Evolutionary conservation across 805 yeast genomes (phyloP), one percentile per base, ranked within the genome.

Genomic region (Dipodascopsis tothii): DNA sequence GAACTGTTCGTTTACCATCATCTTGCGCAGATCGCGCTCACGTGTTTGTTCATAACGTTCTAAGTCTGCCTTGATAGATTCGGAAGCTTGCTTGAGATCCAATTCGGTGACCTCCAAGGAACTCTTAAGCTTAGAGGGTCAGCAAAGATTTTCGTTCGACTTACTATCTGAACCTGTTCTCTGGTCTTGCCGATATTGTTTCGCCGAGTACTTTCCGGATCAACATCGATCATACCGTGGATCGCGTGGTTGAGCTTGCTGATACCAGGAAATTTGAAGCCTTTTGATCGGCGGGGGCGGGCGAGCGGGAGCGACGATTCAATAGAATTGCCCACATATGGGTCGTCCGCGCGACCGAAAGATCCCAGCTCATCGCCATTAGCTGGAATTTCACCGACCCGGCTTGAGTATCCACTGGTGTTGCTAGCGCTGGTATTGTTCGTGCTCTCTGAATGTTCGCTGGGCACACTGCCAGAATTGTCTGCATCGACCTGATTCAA

Each of bases 191-290:
- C 67, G 39, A 70, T 64, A 50, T 63, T 68, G 39, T 72, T 77
- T 41, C 78, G 72, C 17, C 84, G 66, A 1, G 80, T 70, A n/a
- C 74, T 66, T 44, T 78, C 82, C 0, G 85, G 84, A 51, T 80
- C 81, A 27, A 72, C 75, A 46, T 80, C 84, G 54, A 80, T 76
- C 37, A 80, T 73, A 37, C 79, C 82, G 54, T 76, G 80, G 34
- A 73, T 60, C 9, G 74, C 71, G 33, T 60, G 65, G 33, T 78
- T 73, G 16, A 80, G 60, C 17, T 74, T 72, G 21, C 69, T 62
- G 39, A 77, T 64, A 3, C 74, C 76, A 0, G 82, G 80, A 38
- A 79, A 68, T 45, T 72, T 74, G 59, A 75, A 73, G 35, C 71
- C 69, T 3, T 62, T 57, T 56, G 22, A 63, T 58, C 44, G 58